Conservation (phyloP, 2,329 filamentous ascomycete species). For the Aspergillus vadensis region DNA sequence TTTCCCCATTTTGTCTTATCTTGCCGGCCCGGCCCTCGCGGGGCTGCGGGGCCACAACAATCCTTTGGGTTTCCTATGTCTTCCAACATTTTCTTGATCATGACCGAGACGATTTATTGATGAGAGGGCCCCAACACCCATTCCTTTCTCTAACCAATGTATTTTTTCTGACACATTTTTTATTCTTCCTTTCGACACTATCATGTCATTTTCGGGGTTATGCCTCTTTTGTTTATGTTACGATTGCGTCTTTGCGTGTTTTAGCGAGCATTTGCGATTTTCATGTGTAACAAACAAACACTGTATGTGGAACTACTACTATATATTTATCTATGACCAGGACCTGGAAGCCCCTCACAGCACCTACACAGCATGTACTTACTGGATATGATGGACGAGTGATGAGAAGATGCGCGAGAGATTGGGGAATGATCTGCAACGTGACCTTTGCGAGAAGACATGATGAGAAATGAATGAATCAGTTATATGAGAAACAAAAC, state of each 20-base stretch:
- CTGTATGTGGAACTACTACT: not conserved
- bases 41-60: not conserved
- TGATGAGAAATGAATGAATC: too few relatives aligned
- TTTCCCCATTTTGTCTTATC: not conserved
- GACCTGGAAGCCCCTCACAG: not conserved
- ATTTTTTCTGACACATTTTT: constrained; percentile 1
- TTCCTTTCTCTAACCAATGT: constrained; percentile 1
- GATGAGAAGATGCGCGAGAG: not conserved
- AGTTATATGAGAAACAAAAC: not conserved
- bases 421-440: not conserved
- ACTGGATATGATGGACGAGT: not conserved
- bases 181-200: not conserved
- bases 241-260: not conserved
- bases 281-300: not conserved
- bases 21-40: not conserved
- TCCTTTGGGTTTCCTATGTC: constrained; percentile 5
- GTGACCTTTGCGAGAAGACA: too few relatives aligned
- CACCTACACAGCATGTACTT: not conserved
- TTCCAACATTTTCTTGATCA: not conserved
- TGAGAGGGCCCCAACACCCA: not conserved
- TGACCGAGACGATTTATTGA: not conserved
- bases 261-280: not conserved
- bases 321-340: not conserved
- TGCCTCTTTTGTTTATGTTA: not conserved
- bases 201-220: not conserved